phyloP scores from a whole-genome alignment of 2,329 filamentous ascomycete genomes.

The Chalara sp. region DNA sequence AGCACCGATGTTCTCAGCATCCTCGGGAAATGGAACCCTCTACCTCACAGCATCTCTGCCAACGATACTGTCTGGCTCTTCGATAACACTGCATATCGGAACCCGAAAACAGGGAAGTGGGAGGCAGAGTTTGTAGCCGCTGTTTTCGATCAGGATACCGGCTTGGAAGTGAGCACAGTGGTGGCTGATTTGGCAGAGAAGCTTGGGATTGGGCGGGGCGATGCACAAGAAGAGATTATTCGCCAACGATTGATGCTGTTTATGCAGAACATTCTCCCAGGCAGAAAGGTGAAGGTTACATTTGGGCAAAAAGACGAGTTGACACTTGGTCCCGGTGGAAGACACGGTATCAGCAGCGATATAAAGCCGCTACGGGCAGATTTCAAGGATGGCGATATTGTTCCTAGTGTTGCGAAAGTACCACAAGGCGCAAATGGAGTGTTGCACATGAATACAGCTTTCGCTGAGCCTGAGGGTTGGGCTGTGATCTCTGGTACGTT shows the following conservation, averaged over 20 bases:
- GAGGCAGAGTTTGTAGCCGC: constrained; percentile 77
- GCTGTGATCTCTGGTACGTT: constrained; percentile 64
- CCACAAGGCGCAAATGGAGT: constrained; percentile 46
- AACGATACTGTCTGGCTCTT: constrained; percentile 77
- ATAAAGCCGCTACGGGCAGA: constrained; percentile 42
- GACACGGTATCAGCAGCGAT: constrained; percentile 66
- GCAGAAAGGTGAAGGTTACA: constrained; percentile 58
- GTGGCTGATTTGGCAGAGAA: constrained; percentile 65
- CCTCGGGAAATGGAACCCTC: constrained; percentile 47
- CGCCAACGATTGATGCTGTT: constrained; percentile 69
- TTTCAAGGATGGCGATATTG: constrained; percentile 39
- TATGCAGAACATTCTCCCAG: constrained; percentile 66
- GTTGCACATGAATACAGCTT: constrained; percentile 62
- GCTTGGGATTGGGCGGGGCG: constrained; percentile 53
- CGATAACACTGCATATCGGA: constrained; percentile 78
- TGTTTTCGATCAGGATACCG: constrained; percentile 69
- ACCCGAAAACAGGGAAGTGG: constrained; percentile 49
- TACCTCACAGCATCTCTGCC: constrained; percentile 50
- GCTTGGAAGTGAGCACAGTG: constrained; percentile 58
- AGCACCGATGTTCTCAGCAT: constrained; percentile 39
- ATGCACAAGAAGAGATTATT: constrained; percentile 54
- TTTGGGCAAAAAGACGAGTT: constrained; percentile 41
- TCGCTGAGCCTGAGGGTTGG: constrained; percentile 75
- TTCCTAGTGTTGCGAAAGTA: constrained; percentile 41
- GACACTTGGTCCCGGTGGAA: constrained; percentile 61